Conservation (phyloP, 2,329 filamentous ascomycete genomes). For the Fusarium phyllophilum region DNA sequence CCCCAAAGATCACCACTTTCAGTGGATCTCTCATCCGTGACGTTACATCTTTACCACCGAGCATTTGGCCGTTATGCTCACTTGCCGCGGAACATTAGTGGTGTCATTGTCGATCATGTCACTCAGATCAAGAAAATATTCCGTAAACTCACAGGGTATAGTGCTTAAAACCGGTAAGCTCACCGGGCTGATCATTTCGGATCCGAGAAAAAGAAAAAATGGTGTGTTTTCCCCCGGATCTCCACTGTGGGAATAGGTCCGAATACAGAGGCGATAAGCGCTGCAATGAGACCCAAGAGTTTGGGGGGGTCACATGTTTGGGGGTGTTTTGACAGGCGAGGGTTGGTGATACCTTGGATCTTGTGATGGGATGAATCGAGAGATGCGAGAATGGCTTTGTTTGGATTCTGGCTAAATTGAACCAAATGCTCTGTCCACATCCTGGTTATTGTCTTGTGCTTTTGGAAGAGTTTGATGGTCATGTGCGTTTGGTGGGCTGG, state of each 20-base stretch:
- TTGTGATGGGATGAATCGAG: neutral
- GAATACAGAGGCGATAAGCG: conserved; percentile 20
- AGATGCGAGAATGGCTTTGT: neutral
- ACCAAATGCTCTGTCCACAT: no score
- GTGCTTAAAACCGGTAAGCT: neutral
- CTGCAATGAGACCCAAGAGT: conserved; percentile 20
- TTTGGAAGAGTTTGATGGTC: neutral
- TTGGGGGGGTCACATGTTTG: conserved; percentile 17
- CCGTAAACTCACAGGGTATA: neutral
- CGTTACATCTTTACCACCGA: conserved; percentile 27
- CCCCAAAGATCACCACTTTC: conserved; percentile 3
- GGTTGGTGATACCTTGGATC: neutral
- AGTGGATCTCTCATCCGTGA: neutral
- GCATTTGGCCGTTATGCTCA: conserved; percentile 9
- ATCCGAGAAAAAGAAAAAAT: conserved; percentile 5
- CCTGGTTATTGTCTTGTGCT: neutral
- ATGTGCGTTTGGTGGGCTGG: neutral
- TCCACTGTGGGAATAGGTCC: conserved; percentile 26
- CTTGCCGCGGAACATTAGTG: conserved; percentile 8
- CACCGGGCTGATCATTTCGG: neutral
- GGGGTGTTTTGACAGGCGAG: neutral
- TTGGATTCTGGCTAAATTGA: conserved; percentile 1
- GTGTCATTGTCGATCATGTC: conserved; percentile 25
- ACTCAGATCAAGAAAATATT: neutral
- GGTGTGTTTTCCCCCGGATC: conserved; percentile 25